phyloP scores from a whole-genome alignment of 441 rosid genomes.

The Aquilaria agallochum region DNA sequence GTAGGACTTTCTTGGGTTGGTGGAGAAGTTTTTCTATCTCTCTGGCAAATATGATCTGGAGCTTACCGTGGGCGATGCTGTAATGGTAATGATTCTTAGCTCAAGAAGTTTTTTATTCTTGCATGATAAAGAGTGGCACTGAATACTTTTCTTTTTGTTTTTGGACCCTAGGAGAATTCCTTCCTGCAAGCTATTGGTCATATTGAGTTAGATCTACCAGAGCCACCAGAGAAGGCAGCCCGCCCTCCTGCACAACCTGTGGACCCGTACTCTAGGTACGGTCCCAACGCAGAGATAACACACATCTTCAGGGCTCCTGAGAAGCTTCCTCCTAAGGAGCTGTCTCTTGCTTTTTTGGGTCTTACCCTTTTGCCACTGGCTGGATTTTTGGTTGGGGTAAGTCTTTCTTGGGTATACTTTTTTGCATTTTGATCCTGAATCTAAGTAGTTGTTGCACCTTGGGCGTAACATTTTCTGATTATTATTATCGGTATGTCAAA shows the following conservation, averaged over 20 bases:
- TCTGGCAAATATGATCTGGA: constrained; percentile 84
- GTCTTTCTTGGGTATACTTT: constrained; percentile 15
- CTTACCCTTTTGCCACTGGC: constrained; percentile 64
- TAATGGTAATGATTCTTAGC: constrained; percentile 53
- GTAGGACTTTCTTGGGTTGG: constrained; percentile 88
- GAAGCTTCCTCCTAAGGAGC: constrained; percentile 74
- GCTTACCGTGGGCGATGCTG: constrained; percentile 82
- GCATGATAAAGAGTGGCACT: constrained; percentile 5
- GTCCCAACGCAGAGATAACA: constrained; percentile 80
- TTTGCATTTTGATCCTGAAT: too few relatives aligned
- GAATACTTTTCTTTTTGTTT: constrained; percentile 7
- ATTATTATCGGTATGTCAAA: not conserved
- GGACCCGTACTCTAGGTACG: constrained; percentile 69
- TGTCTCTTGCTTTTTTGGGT: constrained; percentile 86
- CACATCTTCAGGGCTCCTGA: constrained; percentile 91
- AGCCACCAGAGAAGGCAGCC: constrained; percentile 86
- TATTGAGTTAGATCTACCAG: constrained; percentile 84
- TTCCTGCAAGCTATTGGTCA: constrained; percentile 61
- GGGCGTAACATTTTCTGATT: too few relatives aligned
- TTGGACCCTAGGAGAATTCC: constrained; percentile 74
- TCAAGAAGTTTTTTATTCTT: constrained; percentile 3
- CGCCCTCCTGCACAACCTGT: constrained; percentile 57
- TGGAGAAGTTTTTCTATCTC: constrained; percentile 88
- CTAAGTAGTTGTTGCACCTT: too few relatives aligned
- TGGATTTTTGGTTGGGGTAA: constrained; percentile 85